Conservation (phyloP, 768 basidiomycete genomes). For the Fibroporia radiculosa region DNA sequence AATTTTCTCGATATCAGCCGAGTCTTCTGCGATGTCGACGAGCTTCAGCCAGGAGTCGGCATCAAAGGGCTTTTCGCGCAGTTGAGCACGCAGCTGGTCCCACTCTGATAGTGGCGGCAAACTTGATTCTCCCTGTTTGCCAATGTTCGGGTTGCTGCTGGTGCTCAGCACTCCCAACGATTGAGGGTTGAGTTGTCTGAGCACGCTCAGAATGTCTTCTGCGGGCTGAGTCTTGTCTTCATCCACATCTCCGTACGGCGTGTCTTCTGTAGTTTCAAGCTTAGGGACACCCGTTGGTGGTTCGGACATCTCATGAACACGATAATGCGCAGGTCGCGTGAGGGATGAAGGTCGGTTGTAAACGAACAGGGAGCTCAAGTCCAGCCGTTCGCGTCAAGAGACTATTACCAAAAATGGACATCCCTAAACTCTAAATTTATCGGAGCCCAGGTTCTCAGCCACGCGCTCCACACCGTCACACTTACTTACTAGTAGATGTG, state of each 20-base stretch:
- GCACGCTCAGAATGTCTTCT: conserved; percentile 30
- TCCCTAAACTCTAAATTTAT: too few relatives aligned
- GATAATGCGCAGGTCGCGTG: background rate
- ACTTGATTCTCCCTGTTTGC: conserved; percentile 11
- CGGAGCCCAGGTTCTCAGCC: too few relatives aligned
- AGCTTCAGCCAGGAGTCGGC: conserved; percentile 75
- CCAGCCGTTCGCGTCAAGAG: too few relatives aligned
- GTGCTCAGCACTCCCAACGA: conserved; percentile 22
- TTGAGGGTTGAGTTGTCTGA: conserved; percentile 28
- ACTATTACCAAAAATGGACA: too few relatives aligned
- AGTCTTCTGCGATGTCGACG: conserved; percentile 67
- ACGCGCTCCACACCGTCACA: too few relatives aligned
- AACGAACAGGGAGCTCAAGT: too few relatives aligned
- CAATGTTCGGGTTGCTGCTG: conserved; percentile 8
- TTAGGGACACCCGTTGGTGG: background rate
- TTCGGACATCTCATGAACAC: conserved; percentile 9
- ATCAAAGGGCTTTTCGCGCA: conserved; percentile 64
- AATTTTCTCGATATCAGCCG: conserved; percentile 73
- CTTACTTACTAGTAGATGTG: too few relatives aligned
- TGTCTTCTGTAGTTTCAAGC: conserved; percentile 3
- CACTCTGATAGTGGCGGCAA: conserved; percentile 49
- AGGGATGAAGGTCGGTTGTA: background rate
- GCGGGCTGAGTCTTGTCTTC: conserved; percentile 28
- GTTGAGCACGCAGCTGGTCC: conserved; percentile 51
- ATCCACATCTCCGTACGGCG: background rate